A percentile compares a stretch with the other conserved stretches of the same genome.
These are phyloP conservation scores for Echium plantagineum DNA, from an alignment of 257 asterid genomes.

Conservation along the genomic window DNA sequence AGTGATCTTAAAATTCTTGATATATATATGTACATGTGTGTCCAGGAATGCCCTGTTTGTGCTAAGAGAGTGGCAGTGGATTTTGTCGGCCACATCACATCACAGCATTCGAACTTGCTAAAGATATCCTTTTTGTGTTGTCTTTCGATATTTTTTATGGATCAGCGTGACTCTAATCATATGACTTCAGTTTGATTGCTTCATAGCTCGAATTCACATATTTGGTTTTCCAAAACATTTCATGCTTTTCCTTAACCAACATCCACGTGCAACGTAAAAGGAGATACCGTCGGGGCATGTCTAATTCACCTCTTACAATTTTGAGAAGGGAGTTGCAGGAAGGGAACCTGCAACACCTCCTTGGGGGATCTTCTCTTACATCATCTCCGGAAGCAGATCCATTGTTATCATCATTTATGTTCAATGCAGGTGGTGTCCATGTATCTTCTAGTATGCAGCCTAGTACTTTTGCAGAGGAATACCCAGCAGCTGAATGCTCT, in stretches of 20 bases:
- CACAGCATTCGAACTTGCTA: slow-evolving; percentile 63
- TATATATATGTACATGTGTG: not conserved
- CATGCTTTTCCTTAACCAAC: slow-evolving; percentile 33
- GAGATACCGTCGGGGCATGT: slow-evolving; percentile 46
- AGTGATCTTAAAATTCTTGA: not conserved
- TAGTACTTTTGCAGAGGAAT: slow-evolving; percentile 23
- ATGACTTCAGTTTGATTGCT: not conserved
- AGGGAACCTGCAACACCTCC: slow-evolving; percentile 53
- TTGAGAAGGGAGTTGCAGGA: slow-evolving; percentile 60
- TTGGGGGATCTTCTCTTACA: slow-evolving; percentile 47
- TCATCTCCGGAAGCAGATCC: slow-evolving; percentile 52
- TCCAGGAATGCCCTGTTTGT: slow-evolving; percentile 77
- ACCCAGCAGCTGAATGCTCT: slow-evolving; percentile 16
- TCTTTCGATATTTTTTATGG: not conserved
- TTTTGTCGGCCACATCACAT: slow-evolving; percentile 58
- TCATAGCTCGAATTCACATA: no score
- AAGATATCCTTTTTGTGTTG: slow-evolving; percentile 50
- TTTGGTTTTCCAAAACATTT: not conserved
- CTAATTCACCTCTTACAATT: slow-evolving; percentile 32
- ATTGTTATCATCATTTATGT: slow-evolving; percentile 52
- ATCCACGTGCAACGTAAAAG: slow-evolving; percentile 63
- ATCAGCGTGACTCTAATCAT: not conserved
- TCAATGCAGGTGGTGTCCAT: slow-evolving; percentile 34
- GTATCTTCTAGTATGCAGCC: slow-evolving; percentile 29
- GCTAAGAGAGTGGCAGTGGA: slow-evolving; percentile 52